phyloP scores from a whole-genome alignment of 2,329 filamentous ascomycete species.

The Aspergillus carbonarius region DNA sequence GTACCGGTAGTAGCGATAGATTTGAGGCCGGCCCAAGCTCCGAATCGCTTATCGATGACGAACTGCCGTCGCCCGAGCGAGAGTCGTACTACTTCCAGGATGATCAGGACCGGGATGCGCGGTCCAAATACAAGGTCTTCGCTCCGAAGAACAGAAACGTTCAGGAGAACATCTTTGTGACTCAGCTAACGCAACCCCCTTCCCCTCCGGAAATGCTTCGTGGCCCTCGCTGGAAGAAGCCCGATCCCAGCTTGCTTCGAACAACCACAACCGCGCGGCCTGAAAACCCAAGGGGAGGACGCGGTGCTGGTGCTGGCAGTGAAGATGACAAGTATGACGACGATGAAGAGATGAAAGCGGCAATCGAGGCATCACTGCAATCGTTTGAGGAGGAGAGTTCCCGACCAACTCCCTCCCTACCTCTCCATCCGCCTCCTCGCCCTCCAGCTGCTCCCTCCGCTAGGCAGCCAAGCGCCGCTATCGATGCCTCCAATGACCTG shows the following conservation, averaged over 20 bases:
- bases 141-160: conserved; percentile 41
- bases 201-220: conserved; percentile 54
- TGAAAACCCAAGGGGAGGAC: neutral
- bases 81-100: conserved; percentile 16
- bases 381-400: conserved; percentile 37
- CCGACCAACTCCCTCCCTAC: neutral
- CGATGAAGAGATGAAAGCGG: conserved; percentile 36
- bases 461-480: conserved; percentile 3
- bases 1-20: conserved; percentile 12
- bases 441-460: neutral
- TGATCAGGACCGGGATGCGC: conserved; percentile 21
- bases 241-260: conserved; percentile 29
- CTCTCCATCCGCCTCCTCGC: neutral
- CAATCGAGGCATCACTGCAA: conserved; percentile 40
- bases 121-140: conserved; percentile 42
- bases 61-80: conserved; percentile 14
- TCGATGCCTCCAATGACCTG: conserved; percentile 28
- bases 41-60: conserved; percentile 22
- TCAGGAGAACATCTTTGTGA: conserved; percentile 48
- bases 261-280: conserved; percentile 12
- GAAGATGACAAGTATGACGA: conserved; percentile 21
- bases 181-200: conserved; percentile 48
- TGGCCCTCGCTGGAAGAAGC: conserved; percentile 53
- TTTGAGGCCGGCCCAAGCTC: conserved; percentile 16
- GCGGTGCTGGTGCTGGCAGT: neutral